Percentiles rank a stretch among this genome's conserved stretches.
phyloP scores from a whole-genome alignment of 345 rosid species.

The Kernera saxatilis region DNA sequence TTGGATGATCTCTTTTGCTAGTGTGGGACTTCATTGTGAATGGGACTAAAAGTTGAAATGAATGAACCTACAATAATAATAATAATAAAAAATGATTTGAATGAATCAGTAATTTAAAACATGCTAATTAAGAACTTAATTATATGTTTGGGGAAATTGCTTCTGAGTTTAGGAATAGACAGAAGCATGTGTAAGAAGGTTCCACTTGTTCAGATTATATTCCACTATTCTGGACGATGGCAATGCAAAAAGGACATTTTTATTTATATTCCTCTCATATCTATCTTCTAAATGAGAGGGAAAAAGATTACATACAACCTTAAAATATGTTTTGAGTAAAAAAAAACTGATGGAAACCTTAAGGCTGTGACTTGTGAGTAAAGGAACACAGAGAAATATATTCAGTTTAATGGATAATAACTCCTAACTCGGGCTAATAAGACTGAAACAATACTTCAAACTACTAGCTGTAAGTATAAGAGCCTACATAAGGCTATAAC shows the following conservation, averaged over 20 bases:
- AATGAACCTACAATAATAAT: not conserved
- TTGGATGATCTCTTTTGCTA: slow-evolving; percentile 19
- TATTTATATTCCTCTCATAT: slow-evolving; percentile 9
- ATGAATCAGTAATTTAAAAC: not conserved
- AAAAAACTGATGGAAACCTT: not conserved
- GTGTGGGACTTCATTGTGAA: slow-evolving; percentile 23
- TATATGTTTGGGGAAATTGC: slow-evolving; percentile 1
- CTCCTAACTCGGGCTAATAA: too few species aligned
- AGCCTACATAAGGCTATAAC: too few species aligned
- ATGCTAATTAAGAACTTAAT: slow-evolving; percentile 1
- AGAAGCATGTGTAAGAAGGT: slow-evolving; percentile 26
- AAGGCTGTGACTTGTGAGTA: not conserved
- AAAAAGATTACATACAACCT: not conserved
- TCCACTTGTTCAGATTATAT: slow-evolving; percentile 24
- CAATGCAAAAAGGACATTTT: slow-evolving; percentile 18
- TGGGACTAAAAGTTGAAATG: slow-evolving; percentile 8
- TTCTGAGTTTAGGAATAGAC: slow-evolving; percentile 16
- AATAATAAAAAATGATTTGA: not conserved
- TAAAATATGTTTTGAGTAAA: not conserved
- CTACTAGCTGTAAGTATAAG: too few species aligned
- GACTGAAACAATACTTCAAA: too few species aligned
- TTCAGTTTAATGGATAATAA: not conserved
- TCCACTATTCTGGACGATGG: slow-evolving; percentile 7
- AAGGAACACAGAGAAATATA: not conserved
- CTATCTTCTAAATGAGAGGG: not conserved